These are phyloP conservation scores for Pontederia paniculata DNA, from an alignment of 176 grass and related monocot genomes.

Conservation along the genomic window DNA sequence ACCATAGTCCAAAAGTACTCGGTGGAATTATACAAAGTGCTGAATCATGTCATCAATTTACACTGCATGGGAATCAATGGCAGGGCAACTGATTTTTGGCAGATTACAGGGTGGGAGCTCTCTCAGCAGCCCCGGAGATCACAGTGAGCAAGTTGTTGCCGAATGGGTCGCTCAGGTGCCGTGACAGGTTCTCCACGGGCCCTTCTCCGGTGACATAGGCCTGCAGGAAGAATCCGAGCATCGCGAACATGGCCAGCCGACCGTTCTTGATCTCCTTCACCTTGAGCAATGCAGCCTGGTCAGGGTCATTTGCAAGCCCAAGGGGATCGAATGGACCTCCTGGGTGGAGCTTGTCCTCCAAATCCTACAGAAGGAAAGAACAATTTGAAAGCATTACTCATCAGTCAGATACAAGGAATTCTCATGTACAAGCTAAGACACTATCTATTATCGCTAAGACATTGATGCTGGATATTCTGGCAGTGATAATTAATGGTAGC, in stretches of 20 bases:
- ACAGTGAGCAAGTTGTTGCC: slow-evolving; percentile 99
- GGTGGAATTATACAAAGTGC: not conserved
- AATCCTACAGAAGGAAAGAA: slow-evolving; percentile 31
- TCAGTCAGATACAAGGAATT: no score
- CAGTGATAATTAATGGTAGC: no score
- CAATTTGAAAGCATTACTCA: not conserved
- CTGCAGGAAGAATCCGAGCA: slow-evolving; percentile 96
- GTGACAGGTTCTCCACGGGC: slow-evolving; percentile 84
- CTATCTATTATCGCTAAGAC: no score
- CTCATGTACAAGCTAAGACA: no score
- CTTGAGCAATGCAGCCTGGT: slow-evolving; percentile 83
- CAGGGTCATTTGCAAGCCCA: slow-evolving; percentile 66
- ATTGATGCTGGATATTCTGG: no score
- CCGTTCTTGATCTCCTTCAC: slow-evolving; percentile 99
- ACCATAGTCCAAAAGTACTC: not conserved
- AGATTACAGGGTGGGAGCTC: slow-evolving; percentile 68
- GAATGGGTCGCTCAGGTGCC: slow-evolving; percentile 94
- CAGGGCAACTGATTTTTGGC: not conserved
- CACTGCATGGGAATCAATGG: not conserved
- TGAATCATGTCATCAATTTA: not conserved
- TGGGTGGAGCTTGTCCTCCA: slow-evolving; percentile 86
- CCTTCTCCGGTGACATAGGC: slow-evolving; percentile 96
- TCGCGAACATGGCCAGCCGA: slow-evolving; percentile 85
- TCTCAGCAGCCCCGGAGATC: slow-evolving; percentile 76
- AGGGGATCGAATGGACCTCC: slow-evolving; percentile 88